Evolutionary conservation across 805 yeast species (phyloP).

Genomic region (Pichia eremophila): DNA sequence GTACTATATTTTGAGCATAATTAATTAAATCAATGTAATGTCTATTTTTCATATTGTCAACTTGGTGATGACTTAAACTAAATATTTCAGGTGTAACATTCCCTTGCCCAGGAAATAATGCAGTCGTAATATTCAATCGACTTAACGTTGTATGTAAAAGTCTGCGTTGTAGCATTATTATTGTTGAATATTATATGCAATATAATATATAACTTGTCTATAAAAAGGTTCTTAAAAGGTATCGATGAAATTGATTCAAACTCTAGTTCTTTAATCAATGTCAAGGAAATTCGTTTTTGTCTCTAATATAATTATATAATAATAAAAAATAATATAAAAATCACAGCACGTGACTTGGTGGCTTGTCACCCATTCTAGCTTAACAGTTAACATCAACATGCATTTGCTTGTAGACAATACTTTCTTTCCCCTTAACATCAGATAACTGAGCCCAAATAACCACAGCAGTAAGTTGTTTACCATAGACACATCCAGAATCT

Average conservation of each 20-base stretch:
- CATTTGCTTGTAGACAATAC: conserved; percentile 20
- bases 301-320: too few species aligned
- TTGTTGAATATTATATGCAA: too few species aligned
- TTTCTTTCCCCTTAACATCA: conserved; percentile 4
- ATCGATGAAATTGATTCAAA: too few species aligned
- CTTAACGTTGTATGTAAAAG: not conserved
- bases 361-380: not conserved
- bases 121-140: conserved; percentile 2
- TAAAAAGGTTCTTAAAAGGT: too few species aligned
- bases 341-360: not conserved
- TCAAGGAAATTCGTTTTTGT: too few species aligned
- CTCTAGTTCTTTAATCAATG: too few species aligned
- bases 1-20: not conserved
- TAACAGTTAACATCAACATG: conserved; percentile 24
- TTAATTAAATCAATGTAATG: conserved; percentile 1
- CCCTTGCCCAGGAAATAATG: conserved; percentile 27
- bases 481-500: conserved; percentile 76
- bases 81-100: conserved; percentile 11
- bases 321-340: too few species aligned
- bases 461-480: conserved; percentile 58
- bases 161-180: not conserved
- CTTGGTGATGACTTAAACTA: conserved; percentile 6
- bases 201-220: too few species aligned
- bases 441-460: conserved; percentile 33
- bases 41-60: not conserved